Base-by-base conservation (phyloP, 352 stramenopile genomes). In the Phytophthora pisi region DNA sequence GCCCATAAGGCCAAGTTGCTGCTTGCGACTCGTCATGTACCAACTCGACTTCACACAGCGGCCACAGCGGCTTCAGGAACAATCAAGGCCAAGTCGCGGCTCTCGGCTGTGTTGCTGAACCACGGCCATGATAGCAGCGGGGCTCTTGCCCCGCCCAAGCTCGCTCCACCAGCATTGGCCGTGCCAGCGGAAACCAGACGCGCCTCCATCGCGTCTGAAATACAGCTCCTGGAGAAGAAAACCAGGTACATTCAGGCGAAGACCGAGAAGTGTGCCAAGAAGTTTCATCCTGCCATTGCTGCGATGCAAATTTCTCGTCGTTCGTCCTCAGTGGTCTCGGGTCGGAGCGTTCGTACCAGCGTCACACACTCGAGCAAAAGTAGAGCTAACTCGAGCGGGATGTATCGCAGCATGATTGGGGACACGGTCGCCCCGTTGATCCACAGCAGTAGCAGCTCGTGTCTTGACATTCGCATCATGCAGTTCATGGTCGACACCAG, bases 401-500 rank as follows among this genome's bases (percentile, higher is more conserved):
- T 66, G 13, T 65, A 70, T 15, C 62, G 62, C 1, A 67, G 62
- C 26, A 64, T 64, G 51, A 60, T 68, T 13, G 63, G 62, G 11
- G 63, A 67, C 10, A 20, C 54, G 1, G 53, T 64, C 5, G 59
- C 63, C 0, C 57, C 68, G 0, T 10, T 58, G 38, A 13, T 34
- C 30, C 50, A 51, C 13, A 31, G 16, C 15, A 60, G 40, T 5
- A 49, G 30, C 45, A 16, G 3, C 6, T 51, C 11, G 1, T 24
- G 8, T 23, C n/a, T 26, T 6, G 63, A 75, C 28, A 75, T 75
- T 28, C 68, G 63, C 7, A 4, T 45, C 11, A 31, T 67, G 23
- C 68, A 92, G 66, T 90, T 88, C 36, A 82, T 91, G 15, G 57
- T 81, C 7, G 58, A 75, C 3, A 63, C 86, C 15, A 91, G 82